Evolutionary conservation across 805 yeast genomes (phyloP).

Genomic region (Priceomyces carsonii): DNA sequence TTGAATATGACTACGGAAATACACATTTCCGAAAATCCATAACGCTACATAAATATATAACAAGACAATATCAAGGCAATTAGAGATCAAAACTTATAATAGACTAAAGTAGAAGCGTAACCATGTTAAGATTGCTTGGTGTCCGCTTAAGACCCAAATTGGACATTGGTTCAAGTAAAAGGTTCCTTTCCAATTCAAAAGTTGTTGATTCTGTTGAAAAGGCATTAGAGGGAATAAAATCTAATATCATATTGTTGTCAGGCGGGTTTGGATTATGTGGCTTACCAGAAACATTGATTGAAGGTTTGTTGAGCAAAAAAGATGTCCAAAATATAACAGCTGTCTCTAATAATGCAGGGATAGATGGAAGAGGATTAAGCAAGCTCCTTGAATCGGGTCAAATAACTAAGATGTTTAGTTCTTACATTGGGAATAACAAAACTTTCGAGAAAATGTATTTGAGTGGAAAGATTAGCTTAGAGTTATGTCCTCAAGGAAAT

Average conservation of each 20-base stretch:
- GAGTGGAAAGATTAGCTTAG: slow-evolving; percentile 45
- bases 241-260: slow-evolving; percentile 36
- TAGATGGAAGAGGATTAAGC: slow-evolving; percentile 45
- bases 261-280: slow-evolving; percentile 55
- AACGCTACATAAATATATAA: too few species aligned
- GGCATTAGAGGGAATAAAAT: slow-evolving; percentile 28
- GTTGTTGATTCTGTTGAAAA: slow-evolving; percentile 23
- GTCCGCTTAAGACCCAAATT: too few species aligned
- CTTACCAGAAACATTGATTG: slow-evolving; percentile 45
- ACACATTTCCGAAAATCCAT: too few species aligned
- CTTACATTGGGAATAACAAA: slow-evolving; percentile 49
- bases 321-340: slow-evolving; percentile 40
- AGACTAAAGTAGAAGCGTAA: too few species aligned
- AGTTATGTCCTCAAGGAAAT: slow-evolving; percentile 54
- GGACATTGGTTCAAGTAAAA: too few species aligned
- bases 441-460: slow-evolving; percentile 41
- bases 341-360: slow-evolving; percentile 51
- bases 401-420: slow-evolving; percentile 44
- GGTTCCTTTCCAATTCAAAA: too few species aligned
- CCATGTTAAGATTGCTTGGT: too few species aligned
- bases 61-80: too few species aligned
- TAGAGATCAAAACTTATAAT: too few species aligned
- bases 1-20: too few species aligned
- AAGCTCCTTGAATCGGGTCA: slow-evolving; percentile 43
- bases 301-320: slow-evolving; percentile 32